Evolutionary conservation across 2,329 filamentous ascomycete species (phyloP).

Genomic region (Tolypocladium tundrense): DNA sequence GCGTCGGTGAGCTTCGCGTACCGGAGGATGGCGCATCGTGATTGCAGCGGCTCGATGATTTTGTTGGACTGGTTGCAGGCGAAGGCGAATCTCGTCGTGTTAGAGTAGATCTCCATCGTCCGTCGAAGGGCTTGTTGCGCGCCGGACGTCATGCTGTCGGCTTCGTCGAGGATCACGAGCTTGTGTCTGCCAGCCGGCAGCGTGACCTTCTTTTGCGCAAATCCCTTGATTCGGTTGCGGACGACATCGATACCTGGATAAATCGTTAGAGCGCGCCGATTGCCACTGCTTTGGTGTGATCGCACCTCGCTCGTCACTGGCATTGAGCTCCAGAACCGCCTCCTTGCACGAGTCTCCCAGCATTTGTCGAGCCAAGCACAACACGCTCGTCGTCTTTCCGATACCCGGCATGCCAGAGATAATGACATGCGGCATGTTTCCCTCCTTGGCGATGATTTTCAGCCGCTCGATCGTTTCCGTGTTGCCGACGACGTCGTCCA

Average conservation of each 20-base stretch:
- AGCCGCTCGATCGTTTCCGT: conserved; percentile 94
- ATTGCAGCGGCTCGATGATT: conserved; percentile 98
- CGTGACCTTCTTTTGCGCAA: conserved; percentile 98
- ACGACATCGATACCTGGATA: conserved; percentile 82
- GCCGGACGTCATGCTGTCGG: conserved; percentile 94
- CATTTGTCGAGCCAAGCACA: conserved; percentile 85
- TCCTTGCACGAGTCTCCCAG: conserved; percentile 94
- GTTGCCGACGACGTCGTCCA: conserved; percentile 96
- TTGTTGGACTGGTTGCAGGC: conserved; percentile 99
- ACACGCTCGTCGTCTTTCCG: conserved; percentile 91
- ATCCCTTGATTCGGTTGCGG: conserved; percentile 93
- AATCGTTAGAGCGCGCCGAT: neutral
- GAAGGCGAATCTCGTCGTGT: conserved; percentile 93
- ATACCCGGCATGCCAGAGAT: conserved; percentile 99
- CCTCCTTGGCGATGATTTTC: conserved; percentile 96
- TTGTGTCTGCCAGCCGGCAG: conserved; percentile 86
- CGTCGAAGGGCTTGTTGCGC: conserved; percentile 89
- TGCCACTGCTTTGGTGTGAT: neutral
- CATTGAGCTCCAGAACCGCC: conserved; percentile 91
- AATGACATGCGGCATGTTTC: conserved; percentile 98
- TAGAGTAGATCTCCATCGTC: conserved; percentile 98
- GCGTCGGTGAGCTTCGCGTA: conserved; percentile 88
- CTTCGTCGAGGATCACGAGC: conserved; percentile 94
- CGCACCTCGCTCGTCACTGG: conserved; percentile 80
- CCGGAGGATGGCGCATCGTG: conserved; percentile 87